Evolutionary conservation across 805 yeast genomes (phyloP).

Genomic region (Yarrowia keelungensis): DNA sequence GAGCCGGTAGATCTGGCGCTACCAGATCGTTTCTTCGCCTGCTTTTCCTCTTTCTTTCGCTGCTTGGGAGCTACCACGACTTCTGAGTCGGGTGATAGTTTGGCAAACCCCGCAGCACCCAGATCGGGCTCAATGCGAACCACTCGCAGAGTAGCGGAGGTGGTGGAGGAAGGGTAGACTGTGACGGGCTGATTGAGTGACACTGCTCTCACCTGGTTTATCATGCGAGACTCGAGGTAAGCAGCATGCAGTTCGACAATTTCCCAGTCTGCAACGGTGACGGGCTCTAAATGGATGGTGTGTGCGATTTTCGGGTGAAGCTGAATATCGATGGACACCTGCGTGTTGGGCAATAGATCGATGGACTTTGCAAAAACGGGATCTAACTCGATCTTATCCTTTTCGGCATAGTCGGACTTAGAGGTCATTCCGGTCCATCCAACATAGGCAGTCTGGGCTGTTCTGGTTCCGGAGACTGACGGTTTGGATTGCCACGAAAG

Average conservation of each 20-base stretch:
- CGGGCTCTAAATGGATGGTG: slow-evolving; percentile 78
- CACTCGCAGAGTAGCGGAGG: slow-evolving; percentile 64
- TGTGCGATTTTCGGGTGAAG: slow-evolving; percentile 60
- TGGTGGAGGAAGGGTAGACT: slow-evolving; percentile 71
- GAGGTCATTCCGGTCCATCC: slow-evolving; percentile 73
- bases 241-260: slow-evolving; percentile 82
- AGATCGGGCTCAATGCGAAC: slow-evolving; percentile 54
- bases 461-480: slow-evolving; percentile 44
- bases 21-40: slow-evolving; percentile 25
- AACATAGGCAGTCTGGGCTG: slow-evolving; percentile 51
- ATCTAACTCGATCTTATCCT: slow-evolving; percentile 63
- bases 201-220: slow-evolving; percentile 83
- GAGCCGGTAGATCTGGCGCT: slow-evolving; percentile 29
- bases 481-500: slow-evolving; percentile 49
- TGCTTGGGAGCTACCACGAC: slow-evolving; percentile 77
- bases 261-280: slow-evolving; percentile 85
- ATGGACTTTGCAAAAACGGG: slow-evolving; percentile 66
- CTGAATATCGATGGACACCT: slow-evolving; percentile 56
- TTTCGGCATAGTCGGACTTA: slow-evolving; percentile 38
- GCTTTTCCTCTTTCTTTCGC: slow-evolving; percentile 43
- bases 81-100: slow-evolving; percentile 68
- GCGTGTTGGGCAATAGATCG: slow-evolving; percentile 55
- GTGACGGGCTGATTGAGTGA: slow-evolving; percentile 63
- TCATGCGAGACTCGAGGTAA: slow-evolving; percentile 71
- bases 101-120: slow-evolving; percentile 52